These are phyloP conservation scores for Hericium erinaceus DNA, from an alignment of 768 basidiomycete species.

Conservation along the genomic window DNA sequence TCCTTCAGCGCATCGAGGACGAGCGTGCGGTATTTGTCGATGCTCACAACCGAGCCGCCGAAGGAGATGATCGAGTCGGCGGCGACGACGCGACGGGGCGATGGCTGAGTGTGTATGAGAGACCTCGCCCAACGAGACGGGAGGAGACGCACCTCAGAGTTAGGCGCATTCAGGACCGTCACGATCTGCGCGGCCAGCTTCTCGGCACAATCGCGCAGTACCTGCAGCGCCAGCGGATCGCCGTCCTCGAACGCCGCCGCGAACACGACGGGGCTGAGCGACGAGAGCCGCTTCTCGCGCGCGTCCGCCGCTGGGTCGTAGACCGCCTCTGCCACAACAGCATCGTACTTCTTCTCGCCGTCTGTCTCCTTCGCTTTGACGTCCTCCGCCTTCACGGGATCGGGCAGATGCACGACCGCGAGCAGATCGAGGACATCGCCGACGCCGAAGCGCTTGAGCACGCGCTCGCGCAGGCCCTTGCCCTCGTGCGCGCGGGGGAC, in stretches of 20 bases:
- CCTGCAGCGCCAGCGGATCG: conserved; percentile 55
- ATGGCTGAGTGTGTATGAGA: background rate
- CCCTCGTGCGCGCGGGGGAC: background rate
- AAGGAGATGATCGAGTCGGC: conserved; percentile 57
- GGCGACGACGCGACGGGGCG: conserved; percentile 31
- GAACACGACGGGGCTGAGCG: conserved; percentile 71
- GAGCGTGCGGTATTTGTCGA: conserved; percentile 47
- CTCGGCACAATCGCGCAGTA: conserved; percentile 43
- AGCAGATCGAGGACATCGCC: conserved; percentile 54
- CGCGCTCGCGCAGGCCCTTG: conserved; percentile 30
- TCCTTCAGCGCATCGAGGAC: conserved; percentile 45
- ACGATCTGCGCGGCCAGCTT: conserved; percentile 52
- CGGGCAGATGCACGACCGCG: conserved; percentile 52
- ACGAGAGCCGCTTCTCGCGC: conserved; percentile 68
- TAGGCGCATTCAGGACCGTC: conserved; percentile 35
- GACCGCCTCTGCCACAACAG: background rate
- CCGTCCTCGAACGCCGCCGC: conserved; percentile 59
- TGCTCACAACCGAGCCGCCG: conserved; percentile 68
- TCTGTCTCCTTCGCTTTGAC: conserved; percentile 16
- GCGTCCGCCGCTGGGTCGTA: conserved; percentile 24
- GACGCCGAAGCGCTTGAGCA: conserved; percentile 51
- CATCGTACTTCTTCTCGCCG: background rate
- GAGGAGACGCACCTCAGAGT: conserved; percentile 5
- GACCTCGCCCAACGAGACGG: conserved; percentile 1
- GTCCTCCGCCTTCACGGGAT: conserved; percentile 24